phyloP scores from a whole-genome alignment of 1,284 basidiomycete species.

The Sporisorium reilianum region DNA sequence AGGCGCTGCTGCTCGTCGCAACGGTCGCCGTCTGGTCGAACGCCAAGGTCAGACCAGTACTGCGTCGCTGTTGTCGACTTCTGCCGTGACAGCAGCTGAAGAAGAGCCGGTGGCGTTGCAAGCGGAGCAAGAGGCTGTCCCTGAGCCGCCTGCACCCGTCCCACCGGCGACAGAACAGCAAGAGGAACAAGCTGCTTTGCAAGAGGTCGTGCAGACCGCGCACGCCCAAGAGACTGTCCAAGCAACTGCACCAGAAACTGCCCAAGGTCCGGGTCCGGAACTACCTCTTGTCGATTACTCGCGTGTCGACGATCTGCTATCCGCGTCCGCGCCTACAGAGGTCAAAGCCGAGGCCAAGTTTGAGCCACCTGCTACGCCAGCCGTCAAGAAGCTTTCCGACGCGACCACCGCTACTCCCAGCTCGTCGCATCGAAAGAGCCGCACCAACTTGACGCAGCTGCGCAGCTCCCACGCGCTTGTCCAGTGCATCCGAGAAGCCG shows the following conservation, averaged over 20 bases:
- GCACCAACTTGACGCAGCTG: slow-evolving; percentile 40
- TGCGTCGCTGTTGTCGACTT: slow-evolving; percentile 17
- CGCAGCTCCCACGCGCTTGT: slow-evolving; percentile 38
- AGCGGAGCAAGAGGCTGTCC: background rate
- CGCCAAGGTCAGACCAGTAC: slow-evolving; percentile 4
- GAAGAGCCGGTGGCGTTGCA: background rate
- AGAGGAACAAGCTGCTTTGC: background rate
- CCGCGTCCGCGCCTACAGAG: slow-evolving; percentile 3
- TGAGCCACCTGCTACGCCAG: slow-evolving; percentile 8
- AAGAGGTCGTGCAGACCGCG: background rate
- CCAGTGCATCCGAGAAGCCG: slow-evolving; percentile 39
- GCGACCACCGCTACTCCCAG: slow-evolving; percentile 5
- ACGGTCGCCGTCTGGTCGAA: background rate
- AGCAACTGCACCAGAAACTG: background rate
- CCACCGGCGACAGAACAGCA: background rate
- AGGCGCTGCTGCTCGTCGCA: slow-evolving; percentile 21
- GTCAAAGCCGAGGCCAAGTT: slow-evolving; percentile 12
- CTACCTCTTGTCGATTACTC: slow-evolving; percentile 10
- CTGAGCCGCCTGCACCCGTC: background rate
- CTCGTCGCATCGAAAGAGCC: slow-evolving; percentile 29
- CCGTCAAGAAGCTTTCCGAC: slow-evolving; percentile 10
- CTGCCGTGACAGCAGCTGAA: slow-evolving; percentile 1
- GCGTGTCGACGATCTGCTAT: slow-evolving; percentile 22
- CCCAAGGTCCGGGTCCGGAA: background rate
- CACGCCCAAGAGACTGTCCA: background rate